phyloP scores from a whole-genome alignment of 306 rosid genomes.

The Prunus salicina region DNA sequence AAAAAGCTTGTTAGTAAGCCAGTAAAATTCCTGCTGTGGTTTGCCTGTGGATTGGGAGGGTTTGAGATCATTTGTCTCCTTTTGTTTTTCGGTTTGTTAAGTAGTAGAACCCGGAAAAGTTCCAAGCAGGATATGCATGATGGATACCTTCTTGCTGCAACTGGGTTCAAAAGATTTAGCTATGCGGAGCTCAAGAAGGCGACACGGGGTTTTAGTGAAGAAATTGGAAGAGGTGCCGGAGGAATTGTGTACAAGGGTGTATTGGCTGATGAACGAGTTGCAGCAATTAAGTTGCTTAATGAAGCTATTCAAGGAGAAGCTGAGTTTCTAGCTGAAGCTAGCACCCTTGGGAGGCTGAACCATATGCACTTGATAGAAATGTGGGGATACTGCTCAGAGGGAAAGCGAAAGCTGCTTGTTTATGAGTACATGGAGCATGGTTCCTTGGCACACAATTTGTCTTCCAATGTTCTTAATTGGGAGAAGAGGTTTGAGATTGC shows the following conservation, averaged over 20 bases:
- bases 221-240: conserved; percentile 57
- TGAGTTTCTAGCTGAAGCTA: conserved; percentile 59
- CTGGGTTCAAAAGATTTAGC: conserved; percentile 45
- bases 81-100: conserved; percentile 26
- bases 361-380: conserved; percentile 59
- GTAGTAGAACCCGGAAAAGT: neutral
- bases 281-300: conserved; percentile 38
- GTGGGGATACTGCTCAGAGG: conserved; percentile 60
- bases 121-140: conserved; percentile 1
- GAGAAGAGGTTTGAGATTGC: conserved; percentile 47
- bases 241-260: conserved; percentile 51
- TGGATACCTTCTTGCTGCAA: conserved; percentile 33
- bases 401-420: conserved; percentile 55
- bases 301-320: conserved; percentile 50
- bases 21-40: conserved; percentile 43
- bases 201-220: conserved; percentile 42
- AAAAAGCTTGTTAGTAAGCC: conserved; percentile 5
- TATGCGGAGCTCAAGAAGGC: conserved; percentile 50
- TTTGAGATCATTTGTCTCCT: conserved; percentile 38
- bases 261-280: conserved; percentile 36
- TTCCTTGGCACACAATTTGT: conserved; percentile 36
- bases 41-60: conserved; percentile 41
- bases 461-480: conserved; percentile 39
- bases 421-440: conserved; percentile 55
- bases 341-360: conserved; percentile 53